These are phyloP conservation scores for Xylaria sp. DNA, from an alignment of 2,329 filamentous ascomycete genomes.

Conservation along the genomic window DNA sequence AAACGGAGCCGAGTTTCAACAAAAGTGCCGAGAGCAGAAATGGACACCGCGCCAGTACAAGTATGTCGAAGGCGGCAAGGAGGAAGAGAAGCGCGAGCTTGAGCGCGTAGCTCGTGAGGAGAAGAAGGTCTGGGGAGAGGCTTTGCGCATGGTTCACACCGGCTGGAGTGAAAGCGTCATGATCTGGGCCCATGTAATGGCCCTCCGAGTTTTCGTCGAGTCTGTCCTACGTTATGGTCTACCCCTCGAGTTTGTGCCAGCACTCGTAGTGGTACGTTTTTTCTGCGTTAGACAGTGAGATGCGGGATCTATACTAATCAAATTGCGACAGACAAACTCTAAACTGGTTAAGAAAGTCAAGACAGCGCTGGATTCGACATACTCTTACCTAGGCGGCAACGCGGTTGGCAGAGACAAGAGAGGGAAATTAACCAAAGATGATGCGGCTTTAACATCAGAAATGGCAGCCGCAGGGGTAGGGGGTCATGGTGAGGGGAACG, in stretches of 20 bases:
- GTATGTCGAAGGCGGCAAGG: slow-evolving; percentile 87
- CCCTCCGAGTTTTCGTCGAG: slow-evolving; percentile 94
- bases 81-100: slow-evolving; percentile 89
- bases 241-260: slow-evolving; percentile 88
- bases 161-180: slow-evolving; percentile 96
- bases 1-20: slow-evolving; percentile 83
- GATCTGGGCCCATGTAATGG: slow-evolving; percentile 93
- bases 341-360: slow-evolving; percentile 85
- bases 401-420: slow-evolving; percentile 95
- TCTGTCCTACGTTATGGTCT: slow-evolving; percentile 96
- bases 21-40: slow-evolving; percentile 91
- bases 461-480: slow-evolving; percentile 79
- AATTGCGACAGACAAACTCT: slow-evolving; percentile 72
- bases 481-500: slow-evolving; percentile 71
- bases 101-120: slow-evolving; percentile 85
- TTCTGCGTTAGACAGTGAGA: neutral
- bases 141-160: slow-evolving; percentile 85
- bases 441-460: slow-evolving; percentile 80
- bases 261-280: slow-evolving; percentile 79
- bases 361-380: slow-evolving; percentile 81
- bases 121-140: slow-evolving; percentile 92
- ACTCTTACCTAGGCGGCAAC: slow-evolving; percentile 93
- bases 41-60: slow-evolving; percentile 97
- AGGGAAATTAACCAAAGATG: slow-evolving; percentile 90
- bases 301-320: slow-evolving; percentile 11